Base-by-base conservation (phyloP, 768 basidiomycete species). In the Goffeauzyma gilvescens region DNA sequence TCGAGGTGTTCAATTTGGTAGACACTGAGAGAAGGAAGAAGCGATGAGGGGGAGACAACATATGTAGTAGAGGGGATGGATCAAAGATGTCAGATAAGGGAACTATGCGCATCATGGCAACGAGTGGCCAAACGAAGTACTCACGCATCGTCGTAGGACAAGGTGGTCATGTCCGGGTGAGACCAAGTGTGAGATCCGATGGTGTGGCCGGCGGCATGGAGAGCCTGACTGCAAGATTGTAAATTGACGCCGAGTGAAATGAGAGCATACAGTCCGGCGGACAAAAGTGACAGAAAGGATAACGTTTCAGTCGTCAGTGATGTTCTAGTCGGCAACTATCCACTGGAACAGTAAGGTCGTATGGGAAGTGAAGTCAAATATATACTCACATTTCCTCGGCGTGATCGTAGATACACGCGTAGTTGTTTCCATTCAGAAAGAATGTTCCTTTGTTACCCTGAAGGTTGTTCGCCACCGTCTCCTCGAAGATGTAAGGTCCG, bases 371-470 rank as follows among this genome's bases (percentile, higher is more conserved):
- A n/a, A n/a, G n/a, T n/a, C n/a, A n/a, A n/a, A n/a, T n/a, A n/a
- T n/a, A n/a, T n/a, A n/a, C 50, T 34, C 54, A 50, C 34, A 62
- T 41, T 9, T 54, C 46, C 39, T 63, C 55, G 14, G 52, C 50
- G 23, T 44, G 46, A 45, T 63, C 53, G 37, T 62, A 62, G 42
- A 63, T 63, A 48, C 62, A 61, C 10, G 24, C 56, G 40, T 59
- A 63, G 53, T 62, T 64, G 48, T 59, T 57, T 13, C 62, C 58
- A 38, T 63, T 64, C 17, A 64, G 44, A 57, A 64, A 64, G 50
- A 62, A 64, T 2, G 60, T 62, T 0, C 51, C 60, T 40, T 60
- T 60, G 4, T 38, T 50, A 17, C 46, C 54, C 12, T 50, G 46
- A 3, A 60, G 38, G 5, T 38, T 48, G 31, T 49, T 51, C 23